Evolutionary conservation across 1,139 yeast species (phyloP).

Genomic region (Hyphopichia buzzinii): DNA sequence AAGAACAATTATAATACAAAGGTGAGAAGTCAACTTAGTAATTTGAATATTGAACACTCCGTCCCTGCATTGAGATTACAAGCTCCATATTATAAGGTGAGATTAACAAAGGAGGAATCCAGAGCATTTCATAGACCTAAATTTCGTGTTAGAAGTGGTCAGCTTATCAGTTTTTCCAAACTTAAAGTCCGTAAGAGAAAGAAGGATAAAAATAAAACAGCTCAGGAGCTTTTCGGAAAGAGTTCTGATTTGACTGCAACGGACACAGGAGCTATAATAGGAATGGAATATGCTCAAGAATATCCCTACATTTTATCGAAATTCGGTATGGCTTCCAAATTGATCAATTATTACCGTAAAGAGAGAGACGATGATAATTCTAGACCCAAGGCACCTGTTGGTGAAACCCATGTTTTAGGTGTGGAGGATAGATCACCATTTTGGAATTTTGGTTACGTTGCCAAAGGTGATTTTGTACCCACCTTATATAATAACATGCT

Average conservation of each 20-base stretch:
- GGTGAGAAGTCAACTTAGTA: constrained; percentile 90
- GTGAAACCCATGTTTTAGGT: constrained; percentile 94
- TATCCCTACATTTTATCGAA: constrained; percentile 79
- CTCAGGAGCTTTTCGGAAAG: constrained; percentile 67
- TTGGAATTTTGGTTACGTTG: constrained; percentile 98
- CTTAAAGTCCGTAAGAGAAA: constrained; percentile 81
- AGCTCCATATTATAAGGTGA: constrained; percentile 87
- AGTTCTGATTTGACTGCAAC: constrained; percentile 80
- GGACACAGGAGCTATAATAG: constrained; percentile 74
- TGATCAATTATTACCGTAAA: constrained; percentile 90
- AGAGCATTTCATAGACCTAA: constrained; percentile 80
- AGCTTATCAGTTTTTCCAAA: constrained; percentile 72
- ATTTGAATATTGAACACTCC: constrained; percentile 87
- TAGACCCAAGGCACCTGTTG: constrained; percentile 85
- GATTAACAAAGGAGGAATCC: constrained; percentile 63
- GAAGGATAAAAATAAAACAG: constrained; percentile 82
- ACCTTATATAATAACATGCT: constrained; percentile 88
- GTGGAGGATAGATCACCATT: constrained; percentile 95
- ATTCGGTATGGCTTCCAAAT: constrained; percentile 94
- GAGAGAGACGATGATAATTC: constrained; percentile 75
- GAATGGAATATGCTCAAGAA: constrained; percentile 90
- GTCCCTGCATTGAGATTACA: constrained; percentile 85
- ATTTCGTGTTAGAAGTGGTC: constrained; percentile 75
- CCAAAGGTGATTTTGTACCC: constrained; percentile 91
- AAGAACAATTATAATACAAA: constrained; percentile 87